A percentile compares a stretch with the other conserved stretches of the same genome.
Evolutionary conservation across 768 basidiomycete species (phyloP).

Genomic region (Tephrocybe rancida): DNA sequence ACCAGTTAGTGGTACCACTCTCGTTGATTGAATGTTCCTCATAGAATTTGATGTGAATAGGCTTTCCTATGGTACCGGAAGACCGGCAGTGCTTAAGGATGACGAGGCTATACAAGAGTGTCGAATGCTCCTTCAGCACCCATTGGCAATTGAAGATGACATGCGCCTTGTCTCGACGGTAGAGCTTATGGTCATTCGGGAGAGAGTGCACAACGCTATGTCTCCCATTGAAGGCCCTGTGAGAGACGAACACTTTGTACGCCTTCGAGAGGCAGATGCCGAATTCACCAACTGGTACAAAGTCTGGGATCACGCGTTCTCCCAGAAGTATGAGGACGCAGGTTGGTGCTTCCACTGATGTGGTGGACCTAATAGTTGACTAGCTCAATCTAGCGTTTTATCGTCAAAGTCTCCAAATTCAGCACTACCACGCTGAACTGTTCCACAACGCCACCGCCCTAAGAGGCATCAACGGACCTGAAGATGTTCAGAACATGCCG

Average conservation of each 20-base stretch:
- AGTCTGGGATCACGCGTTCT: constrained; percentile 79
- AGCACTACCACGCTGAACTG: constrained; percentile 83
- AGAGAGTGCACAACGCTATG: constrained; percentile 81
- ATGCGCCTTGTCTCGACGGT: constrained; percentile 95
- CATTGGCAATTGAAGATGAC: constrained; percentile 88
- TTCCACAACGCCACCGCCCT: constrained; percentile 86
- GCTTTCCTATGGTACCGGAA: constrained; percentile 92
- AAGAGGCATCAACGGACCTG: constrained; percentile 80
- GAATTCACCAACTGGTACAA: constrained; percentile 85
- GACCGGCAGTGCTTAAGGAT: constrained; percentile 89
- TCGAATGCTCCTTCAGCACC: constrained; percentile 80
- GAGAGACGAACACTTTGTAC: constrained; percentile 66
- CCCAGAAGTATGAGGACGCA: constrained; percentile 81
- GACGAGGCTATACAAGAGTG: constrained; percentile 90
- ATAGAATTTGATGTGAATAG: constrained; percentile 37
- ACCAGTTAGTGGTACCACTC: constrained; percentile 64
- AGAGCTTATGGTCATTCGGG: constrained; percentile 88
- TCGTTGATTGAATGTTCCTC: not conserved
- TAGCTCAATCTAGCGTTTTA: constrained; percentile 67
- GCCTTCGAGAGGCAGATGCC: constrained; percentile 71
- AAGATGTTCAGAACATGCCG: constrained; percentile 87
- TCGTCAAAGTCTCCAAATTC: constrained; percentile 85
- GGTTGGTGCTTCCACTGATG: constrained; percentile 42
- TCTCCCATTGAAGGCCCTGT: constrained; percentile 81
- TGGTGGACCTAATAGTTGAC: not conserved